Evolutionary conservation across 2,329 filamentous ascomycete species (phyloP).

Genomic region (Ophiobolus disseminans): DNA sequence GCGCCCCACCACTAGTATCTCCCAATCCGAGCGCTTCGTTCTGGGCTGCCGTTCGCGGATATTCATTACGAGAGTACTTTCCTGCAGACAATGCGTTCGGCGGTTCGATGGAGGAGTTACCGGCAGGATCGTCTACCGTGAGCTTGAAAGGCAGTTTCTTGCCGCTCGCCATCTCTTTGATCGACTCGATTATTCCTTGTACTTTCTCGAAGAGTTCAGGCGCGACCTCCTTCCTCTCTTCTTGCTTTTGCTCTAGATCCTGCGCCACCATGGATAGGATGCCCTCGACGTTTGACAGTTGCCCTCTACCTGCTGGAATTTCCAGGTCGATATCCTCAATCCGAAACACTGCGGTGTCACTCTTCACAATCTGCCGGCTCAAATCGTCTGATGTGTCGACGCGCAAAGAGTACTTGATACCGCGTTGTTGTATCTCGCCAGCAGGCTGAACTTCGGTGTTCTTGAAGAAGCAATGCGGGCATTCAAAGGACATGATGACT

Average conservation of each 20-base stretch:
- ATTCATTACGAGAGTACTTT: slow-evolving; percentile 89
- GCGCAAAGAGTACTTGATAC: slow-evolving; percentile 81
- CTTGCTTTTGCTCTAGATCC: slow-evolving; percentile 82
- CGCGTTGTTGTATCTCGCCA: slow-evolving; percentile 88
- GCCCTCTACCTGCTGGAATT: slow-evolving; percentile 87
- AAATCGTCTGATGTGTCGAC: slow-evolving; percentile 77
- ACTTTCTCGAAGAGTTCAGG: slow-evolving; percentile 83
- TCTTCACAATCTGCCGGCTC: slow-evolving; percentile 87
- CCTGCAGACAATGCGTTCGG: slow-evolving; percentile 76
- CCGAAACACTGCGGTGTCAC: slow-evolving; percentile 83
- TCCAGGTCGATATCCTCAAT: slow-evolving; percentile 93
- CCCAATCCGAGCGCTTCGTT: slow-evolving; percentile 84
- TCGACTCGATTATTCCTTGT: slow-evolving; percentile 74
- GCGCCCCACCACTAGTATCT: slow-evolving; percentile 55
- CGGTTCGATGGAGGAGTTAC: slow-evolving; percentile 96
- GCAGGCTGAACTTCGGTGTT: slow-evolving; percentile 96
- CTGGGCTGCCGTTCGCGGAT: slow-evolving; percentile 80
- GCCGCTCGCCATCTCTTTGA: slow-evolving; percentile 78
- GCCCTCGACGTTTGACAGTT: slow-evolving; percentile 93
- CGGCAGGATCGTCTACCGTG: slow-evolving; percentile 86
- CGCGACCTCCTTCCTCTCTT: slow-evolving; percentile 76
- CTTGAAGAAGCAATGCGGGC: slow-evolving; percentile 84
- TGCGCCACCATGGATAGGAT: slow-evolving; percentile 79
- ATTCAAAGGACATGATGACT: slow-evolving; percentile 95
- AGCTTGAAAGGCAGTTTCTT: slow-evolving; percentile 86